Evolutionary conservation across 2,329 filamentous ascomycete genomes (phyloP).

Genomic region (Lasiodiplodia hormozganensis): DNA sequence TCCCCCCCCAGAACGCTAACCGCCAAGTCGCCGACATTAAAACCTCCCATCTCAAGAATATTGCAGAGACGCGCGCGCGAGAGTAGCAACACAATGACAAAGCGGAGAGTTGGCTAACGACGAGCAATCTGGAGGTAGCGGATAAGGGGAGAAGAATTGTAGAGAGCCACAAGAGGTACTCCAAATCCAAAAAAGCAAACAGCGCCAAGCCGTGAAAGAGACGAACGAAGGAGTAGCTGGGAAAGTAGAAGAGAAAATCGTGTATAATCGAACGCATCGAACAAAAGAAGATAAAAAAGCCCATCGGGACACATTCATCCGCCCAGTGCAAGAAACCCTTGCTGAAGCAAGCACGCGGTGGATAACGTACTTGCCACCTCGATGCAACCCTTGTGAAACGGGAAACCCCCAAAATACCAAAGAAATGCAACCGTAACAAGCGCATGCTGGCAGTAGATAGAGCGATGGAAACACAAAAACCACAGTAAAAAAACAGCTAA

Average conservation of each 20-base stretch:
- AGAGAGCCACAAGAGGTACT: background rate
- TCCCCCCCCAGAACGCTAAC: constrained; percentile 6
- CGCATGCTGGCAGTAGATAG: constrained; percentile 12
- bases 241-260: background rate
- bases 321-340: constrained; percentile 14
- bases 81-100: background rate
- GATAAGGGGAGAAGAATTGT: background rate
- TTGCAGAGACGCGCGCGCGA: background rate
- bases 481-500: constrained; percentile 19
- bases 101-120: constrained; percentile 13
- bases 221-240: background rate
- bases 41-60: constrained; percentile 8
- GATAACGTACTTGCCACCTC: constrained; percentile 13
- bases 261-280: background rate
- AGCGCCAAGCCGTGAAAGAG: background rate
- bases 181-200: background rate
- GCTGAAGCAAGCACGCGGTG: constrained; percentile 18
- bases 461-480: constrained; percentile 8
- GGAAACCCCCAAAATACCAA: background rate
- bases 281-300: background rate
- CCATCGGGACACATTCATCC: constrained; percentile 11
- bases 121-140: constrained; percentile 9
- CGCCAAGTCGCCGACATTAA: constrained; percentile 24
- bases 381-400: constrained; percentile 7
- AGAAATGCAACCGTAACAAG: constrained; percentile 12